phyloP scores from a whole-genome alignment of 2,329 filamentous ascomycete genomes.

The Talaromyces sp. region DNA sequence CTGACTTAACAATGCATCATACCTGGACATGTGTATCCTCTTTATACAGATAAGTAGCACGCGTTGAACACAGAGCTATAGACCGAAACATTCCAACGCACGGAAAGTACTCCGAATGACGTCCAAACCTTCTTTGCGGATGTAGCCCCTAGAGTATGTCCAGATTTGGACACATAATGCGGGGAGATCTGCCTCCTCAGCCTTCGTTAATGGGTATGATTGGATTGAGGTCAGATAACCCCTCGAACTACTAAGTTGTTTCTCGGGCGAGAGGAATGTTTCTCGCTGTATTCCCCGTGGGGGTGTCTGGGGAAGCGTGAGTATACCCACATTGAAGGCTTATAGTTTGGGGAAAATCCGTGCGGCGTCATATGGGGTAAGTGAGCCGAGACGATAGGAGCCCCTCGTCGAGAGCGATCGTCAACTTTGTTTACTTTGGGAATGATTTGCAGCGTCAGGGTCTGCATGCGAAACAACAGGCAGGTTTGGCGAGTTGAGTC shows the following conservation, averaged over 20 bases:
- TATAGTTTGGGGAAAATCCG: neutral
- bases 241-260: neutral
- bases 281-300: constrained; percentile 2
- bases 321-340: neutral
- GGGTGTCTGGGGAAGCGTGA: neutral
- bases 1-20: neutral
- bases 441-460: neutral
- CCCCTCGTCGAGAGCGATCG: neutral
- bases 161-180: neutral
- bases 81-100: constrained; percentile 1
- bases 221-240: neutral
- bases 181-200: neutral
- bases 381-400: neutral
- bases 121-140: neutral
- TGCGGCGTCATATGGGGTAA: neutral
- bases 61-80: neutral
- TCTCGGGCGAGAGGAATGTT: neutral
- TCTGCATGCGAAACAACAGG: neutral
- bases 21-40: neutral
- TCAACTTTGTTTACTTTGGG: neutral
- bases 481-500: neutral
- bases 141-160: neutral
- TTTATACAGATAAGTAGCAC: neutral
- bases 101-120: constrained; percentile 2
- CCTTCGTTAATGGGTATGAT: neutral